phyloP scores from a whole-genome alignment of 2,329 filamentous ascomycete species.

The Pseudogymnoascus sp. region DNA sequence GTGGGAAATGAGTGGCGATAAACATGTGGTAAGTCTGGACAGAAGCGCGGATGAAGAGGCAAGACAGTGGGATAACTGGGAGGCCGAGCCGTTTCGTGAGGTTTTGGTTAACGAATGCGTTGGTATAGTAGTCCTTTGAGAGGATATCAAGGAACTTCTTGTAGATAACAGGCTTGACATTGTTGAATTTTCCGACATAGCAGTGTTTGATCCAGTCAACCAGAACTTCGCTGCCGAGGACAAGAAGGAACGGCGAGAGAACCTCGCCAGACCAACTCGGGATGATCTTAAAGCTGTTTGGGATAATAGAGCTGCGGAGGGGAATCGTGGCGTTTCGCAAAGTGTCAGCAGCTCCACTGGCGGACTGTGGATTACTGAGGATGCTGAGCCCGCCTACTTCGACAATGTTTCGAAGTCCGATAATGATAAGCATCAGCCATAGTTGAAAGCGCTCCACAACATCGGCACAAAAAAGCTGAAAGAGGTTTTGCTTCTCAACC shows the following conservation, averaged over 20 bases:
- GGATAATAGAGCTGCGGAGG: conserved; percentile 67
- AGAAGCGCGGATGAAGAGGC: conserved; percentile 88
- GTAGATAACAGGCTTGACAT: conserved; percentile 86
- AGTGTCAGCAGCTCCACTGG: conserved; percentile 38
- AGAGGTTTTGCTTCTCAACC: conserved; percentile 95
- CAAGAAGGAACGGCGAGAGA: conserved; percentile 84
- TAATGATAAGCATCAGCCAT: conserved; percentile 95
- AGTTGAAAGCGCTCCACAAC: conserved; percentile 95
- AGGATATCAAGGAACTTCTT: conserved; percentile 84
- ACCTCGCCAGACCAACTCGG: conserved; percentile 85
- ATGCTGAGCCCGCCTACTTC: conserved; percentile 81
- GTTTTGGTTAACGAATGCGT: conserved; percentile 85
- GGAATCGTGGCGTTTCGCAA: conserved; percentile 49
- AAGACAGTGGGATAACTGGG: conserved; percentile 85
- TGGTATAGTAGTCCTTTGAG: conserved; percentile 96
- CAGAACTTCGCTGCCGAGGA: conserved; percentile 91
- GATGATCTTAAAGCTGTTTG: conserved; percentile 82
- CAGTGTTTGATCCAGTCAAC: conserved; percentile 97
- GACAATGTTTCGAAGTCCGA: conserved; percentile 90
- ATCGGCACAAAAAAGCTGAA: conserved; percentile 93
- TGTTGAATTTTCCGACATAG: conserved; percentile 98
- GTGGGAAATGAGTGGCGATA: conserved; percentile 74
- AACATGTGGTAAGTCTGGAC: conserved; percentile 99
- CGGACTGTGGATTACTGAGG: conserved; percentile 37
- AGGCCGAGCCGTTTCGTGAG: conserved; percentile 83